Percentiles rank a stretch among this genome's conserved stretches.
Conservation (phyloP, 176 grass and related monocot species). For the Canna indica region DNA sequence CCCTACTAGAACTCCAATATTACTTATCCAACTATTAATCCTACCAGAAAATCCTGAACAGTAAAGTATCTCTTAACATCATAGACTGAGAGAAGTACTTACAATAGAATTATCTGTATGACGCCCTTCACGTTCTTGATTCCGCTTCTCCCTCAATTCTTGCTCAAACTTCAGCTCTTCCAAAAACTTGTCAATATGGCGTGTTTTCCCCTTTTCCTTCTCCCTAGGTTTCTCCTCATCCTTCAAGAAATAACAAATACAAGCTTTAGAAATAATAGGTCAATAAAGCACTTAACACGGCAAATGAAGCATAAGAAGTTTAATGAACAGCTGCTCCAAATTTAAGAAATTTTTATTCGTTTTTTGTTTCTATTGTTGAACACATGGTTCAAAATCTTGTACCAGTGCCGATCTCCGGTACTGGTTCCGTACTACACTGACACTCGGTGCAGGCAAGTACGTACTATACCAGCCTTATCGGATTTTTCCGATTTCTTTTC, state of each 20-base stretch:
- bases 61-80: background rate
- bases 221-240: constrained; percentile 90
- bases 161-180: constrained; percentile 96
- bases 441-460: no score
- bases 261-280: background rate
- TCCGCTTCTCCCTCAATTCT: constrained; percentile 73
- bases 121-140: constrained; percentile 74
- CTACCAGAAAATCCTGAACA: background rate
- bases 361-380: no score
- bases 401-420: no score
- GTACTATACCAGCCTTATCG: no score
- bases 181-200: constrained; percentile 87
- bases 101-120: constrained; percentile 59
- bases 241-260: constrained; percentile 33
- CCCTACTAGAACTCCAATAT: background rate
- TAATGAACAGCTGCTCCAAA: background rate
- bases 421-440: no score
- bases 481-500: no score
- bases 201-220: constrained; percentile 89
- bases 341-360: background rate
- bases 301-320: background rate
- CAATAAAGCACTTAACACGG: background rate
- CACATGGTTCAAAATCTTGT: no score
- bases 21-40: background rate
- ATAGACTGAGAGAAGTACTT: constrained; percentile 21